Conservation (phyloP, 1,284 basidiomycete species). For the Apiotrichum sp. region DNA sequence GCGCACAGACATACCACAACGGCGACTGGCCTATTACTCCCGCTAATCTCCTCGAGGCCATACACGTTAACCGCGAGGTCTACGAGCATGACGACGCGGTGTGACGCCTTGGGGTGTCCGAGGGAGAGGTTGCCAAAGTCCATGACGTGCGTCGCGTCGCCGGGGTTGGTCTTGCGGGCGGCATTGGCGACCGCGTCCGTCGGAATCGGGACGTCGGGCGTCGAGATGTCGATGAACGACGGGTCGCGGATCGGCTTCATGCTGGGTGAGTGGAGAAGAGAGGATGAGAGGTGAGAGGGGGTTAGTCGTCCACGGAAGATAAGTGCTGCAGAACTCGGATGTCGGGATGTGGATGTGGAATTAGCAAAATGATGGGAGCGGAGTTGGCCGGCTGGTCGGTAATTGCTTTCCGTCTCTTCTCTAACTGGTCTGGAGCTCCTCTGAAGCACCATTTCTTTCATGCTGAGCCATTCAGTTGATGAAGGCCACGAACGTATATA, state of each 20-base stretch:
- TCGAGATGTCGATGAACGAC: background rate
- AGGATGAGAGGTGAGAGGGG: no score
- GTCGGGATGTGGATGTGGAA: no score
- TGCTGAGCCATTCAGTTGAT: no score
- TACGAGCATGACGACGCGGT: constrained; percentile 21
- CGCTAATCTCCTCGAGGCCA: constrained; percentile 36
- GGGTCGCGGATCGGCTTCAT: background rate
- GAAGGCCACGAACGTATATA: no score
- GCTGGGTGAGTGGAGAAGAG: background rate
- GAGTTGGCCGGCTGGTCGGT: no score
- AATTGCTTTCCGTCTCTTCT: no score
- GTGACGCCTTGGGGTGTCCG: constrained; percentile 12
- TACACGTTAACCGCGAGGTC: constrained; percentile 36
- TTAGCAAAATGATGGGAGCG: no score
- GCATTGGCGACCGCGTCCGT: background rate
- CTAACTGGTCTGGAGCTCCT: no score
- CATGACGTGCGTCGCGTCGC: constrained; percentile 8
- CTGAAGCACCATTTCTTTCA: no score
- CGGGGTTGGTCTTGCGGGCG: background rate
- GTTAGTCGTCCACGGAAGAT: no score
- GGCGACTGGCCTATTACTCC: constrained; percentile 22
- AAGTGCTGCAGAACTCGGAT: no score
- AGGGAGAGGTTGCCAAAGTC: constrained; percentile 30
- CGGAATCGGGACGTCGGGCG: background rate
- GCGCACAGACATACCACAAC: constrained; percentile 21